Conservation (phyloP, 2,329 filamentous ascomycete genomes). For the Aspergillus sp. region DNA sequence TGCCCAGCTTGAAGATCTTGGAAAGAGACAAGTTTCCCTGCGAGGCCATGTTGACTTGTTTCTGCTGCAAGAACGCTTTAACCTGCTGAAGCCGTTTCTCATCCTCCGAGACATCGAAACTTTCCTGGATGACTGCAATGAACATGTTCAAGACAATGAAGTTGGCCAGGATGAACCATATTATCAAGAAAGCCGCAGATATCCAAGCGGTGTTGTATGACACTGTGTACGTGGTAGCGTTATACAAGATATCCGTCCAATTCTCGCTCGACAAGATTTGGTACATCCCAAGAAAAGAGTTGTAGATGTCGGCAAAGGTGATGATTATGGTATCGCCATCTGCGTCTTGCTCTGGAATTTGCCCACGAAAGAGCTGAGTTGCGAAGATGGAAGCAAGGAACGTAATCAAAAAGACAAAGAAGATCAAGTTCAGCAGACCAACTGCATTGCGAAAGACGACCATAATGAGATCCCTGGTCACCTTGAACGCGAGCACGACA, state of each 20-base stretch:
- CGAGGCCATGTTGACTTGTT: conserved; percentile 71
- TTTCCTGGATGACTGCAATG: conserved; percentile 99
- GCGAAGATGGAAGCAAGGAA: conserved; percentile 94
- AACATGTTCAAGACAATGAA: conserved; percentile 99
- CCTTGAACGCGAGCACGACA: conserved; percentile 82
- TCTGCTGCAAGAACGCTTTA: conserved; percentile 88
- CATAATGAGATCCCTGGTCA: conserved; percentile 81
- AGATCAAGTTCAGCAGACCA: conserved; percentile 90
- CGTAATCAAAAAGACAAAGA: conserved; percentile 95
- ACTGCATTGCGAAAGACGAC: conserved; percentile 87
- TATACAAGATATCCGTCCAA: conserved; percentile 88
- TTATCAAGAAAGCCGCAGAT: conserved; percentile 82
- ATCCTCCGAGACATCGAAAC: conserved; percentile 97
- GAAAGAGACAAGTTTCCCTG: conserved; percentile 68
- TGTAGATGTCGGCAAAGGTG: conserved; percentile 88
- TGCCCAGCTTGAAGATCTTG: conserved; percentile 62
- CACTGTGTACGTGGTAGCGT: conserved; percentile 70
- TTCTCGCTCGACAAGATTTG: conserved; percentile 94
- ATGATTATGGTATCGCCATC: conserved; percentile 66
- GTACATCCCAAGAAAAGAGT: conserved; percentile 97
- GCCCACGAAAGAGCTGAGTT: conserved; percentile 85
- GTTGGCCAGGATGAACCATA: conserved; percentile 94
- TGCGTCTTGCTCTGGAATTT: conserved; percentile 67
- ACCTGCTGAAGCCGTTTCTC: conserved; percentile 97
- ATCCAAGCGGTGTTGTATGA: conserved; percentile 80